phyloP scores from a whole-genome alignment of 768 basidiomycete species.

The Lentinula lateritia region DNA sequence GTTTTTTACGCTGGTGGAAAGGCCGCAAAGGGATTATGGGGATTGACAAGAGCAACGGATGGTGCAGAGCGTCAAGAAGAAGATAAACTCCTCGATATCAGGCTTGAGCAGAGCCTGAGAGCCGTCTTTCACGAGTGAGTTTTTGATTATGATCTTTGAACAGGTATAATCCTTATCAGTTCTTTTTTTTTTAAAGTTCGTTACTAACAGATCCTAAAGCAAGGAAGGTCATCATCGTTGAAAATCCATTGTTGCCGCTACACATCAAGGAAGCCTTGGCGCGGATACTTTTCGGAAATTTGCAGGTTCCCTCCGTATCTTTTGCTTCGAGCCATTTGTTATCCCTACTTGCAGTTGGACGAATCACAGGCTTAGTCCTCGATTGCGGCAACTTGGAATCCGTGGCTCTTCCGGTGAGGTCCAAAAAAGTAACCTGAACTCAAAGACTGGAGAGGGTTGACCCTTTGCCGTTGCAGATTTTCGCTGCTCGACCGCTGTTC shows the following conservation, averaged over 20 bases:
- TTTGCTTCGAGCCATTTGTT: constrained; percentile 89
- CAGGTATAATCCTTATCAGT: constrained; percentile 13
- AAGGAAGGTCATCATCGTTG: constrained; percentile 89
- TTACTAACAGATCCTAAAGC: constrained; percentile 93
- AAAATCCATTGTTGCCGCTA: constrained; percentile 82
- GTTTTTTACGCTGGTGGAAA: constrained; percentile 62
- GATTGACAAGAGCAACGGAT: constrained; percentile 48
- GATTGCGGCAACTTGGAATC: constrained; percentile 94
- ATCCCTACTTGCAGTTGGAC: constrained; percentile 77
- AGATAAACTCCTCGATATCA: constrained; percentile 63
- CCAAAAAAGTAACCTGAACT: too few species aligned
- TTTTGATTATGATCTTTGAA: neutral
- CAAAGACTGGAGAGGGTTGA: neutral
- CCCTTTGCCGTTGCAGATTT: constrained; percentile 57
- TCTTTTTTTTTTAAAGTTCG: constrained; percentile 44
- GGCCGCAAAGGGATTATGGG: constrained; percentile 50
- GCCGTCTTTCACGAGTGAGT: constrained; percentile 83
- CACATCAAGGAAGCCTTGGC: constrained; percentile 88
- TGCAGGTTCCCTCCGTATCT: constrained; percentile 90
- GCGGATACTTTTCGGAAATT: constrained; percentile 81
- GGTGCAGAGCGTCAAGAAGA: constrained; percentile 62
- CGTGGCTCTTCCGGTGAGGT: constrained; percentile 75
- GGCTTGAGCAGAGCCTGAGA: constrained; percentile 63
- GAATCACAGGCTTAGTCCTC: constrained; percentile 89
- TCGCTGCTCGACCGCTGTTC: constrained; percentile 81